Base-by-base conservation (phyloP, 805 yeast species). In the Candida sonorensis region DNA sequence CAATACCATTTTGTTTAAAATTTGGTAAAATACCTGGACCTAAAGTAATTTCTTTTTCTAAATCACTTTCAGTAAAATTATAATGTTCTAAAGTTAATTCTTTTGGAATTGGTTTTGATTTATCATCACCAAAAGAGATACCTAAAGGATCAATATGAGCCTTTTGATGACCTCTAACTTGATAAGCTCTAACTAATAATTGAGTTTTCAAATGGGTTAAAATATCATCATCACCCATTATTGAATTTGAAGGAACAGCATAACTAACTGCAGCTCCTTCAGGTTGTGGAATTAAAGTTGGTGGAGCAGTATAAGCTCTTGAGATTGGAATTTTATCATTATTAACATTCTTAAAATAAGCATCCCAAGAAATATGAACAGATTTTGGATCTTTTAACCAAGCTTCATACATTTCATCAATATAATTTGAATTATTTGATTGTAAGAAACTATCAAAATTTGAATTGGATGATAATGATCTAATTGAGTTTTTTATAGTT, bases 1-100 rank as follows among this genome's bases (percentile, higher is more conserved):
- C 59, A 48, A 68, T 71, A 37, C 75, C 79, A 21, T 67, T 64
- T 37, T 65, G 72, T 35, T 86, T 85, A 55, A 87, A 92, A 59
- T 95, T 75, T 33, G 97, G 97, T 55, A 92, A 66, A 49, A 92
- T 90, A 61, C 99, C 99, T 26, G 98, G 97, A 36, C 99, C 99
- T 45, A 92, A 72, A 36, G 87, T 80, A 64, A 90, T 82, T 54
- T 77, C 80, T 55, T 73, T 81, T 50, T 81, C 76, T 50, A 92
- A 62, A 59, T 92, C 98, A 32, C 78, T 75, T 38, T 84, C 90
- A 29, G 88, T 69, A 69, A 90, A 90, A 21, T 92, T 94, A 57
- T 92, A 92, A 65, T 84, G 83, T 44, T 87, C 97, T 40, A 87
- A 67, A 30, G 95, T 85, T 56, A 92, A 71, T 65, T 92, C 98